Evolutionary conservation across 2,329 filamentous ascomycete species (phyloP).

Genomic region (Hymenoscyphus salicellus): DNA sequence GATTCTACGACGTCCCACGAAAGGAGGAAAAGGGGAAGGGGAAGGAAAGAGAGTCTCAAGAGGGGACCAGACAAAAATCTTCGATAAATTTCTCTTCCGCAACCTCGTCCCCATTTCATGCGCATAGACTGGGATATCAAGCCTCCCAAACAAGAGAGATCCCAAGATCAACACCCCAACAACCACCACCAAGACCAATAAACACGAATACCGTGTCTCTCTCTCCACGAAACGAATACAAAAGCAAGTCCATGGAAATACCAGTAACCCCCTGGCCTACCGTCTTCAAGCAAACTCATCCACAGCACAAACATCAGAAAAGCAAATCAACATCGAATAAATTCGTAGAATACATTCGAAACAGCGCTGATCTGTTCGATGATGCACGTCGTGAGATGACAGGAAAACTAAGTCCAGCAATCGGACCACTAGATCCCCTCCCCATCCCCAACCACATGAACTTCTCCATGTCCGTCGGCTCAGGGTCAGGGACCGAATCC

Average conservation of each 20-base stretch:
- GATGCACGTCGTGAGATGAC: conserved; percentile 18
- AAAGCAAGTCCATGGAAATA: background rate
- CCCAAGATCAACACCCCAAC: background rate
- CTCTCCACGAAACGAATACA: background rate
- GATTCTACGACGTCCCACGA: background rate
- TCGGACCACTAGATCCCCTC: conserved; percentile 10
- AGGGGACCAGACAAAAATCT: background rate
- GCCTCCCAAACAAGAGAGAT: background rate
- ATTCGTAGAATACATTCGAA: conserved; percentile 15
- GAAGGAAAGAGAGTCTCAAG: background rate
- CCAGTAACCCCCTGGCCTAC: background rate
- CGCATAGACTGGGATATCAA: background rate
- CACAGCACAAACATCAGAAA: background rate
- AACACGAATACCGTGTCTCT: background rate
- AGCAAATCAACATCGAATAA: conserved; percentile 2
- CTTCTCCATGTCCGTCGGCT: background rate
- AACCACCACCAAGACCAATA: background rate
- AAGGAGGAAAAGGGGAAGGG: background rate
- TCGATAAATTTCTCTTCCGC: background rate
- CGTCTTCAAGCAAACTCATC: background rate
- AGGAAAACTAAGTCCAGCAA: conserved; percentile 12
- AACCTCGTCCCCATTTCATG: background rate
- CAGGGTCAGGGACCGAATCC: background rate
- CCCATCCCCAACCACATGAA: conserved; percentile 12
- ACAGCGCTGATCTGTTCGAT: conserved; percentile 15